Conservation (phyloP, 345 rosid genomes). For the Odontarrhena argentea region DNA sequence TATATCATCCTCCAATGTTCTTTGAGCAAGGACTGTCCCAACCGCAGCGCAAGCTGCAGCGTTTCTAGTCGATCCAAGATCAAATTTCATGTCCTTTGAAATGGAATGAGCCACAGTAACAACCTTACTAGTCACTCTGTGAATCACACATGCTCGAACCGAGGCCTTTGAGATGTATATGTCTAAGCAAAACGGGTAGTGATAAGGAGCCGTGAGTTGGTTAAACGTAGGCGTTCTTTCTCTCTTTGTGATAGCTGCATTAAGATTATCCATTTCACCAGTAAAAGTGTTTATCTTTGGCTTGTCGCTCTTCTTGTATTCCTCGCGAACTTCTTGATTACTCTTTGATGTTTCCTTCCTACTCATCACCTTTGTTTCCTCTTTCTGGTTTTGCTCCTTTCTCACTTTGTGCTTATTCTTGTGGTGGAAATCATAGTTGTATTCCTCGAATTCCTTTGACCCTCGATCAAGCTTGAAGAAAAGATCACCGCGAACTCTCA, state of each 20-base stretch:
- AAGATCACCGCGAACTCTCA: conserved; percentile 80
- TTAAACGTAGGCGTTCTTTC: conserved; percentile 70
- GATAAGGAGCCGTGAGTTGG: conserved; percentile 85
- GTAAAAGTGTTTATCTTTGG: conserved; percentile 32
- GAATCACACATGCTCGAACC: conserved; percentile 77
- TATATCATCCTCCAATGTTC: conserved; percentile 79
- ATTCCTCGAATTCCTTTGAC: conserved; percentile 83
- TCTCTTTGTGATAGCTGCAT: conserved; percentile 45
- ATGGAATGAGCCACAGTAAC: conserved; percentile 89
- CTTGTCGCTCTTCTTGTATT: conserved; percentile 36
- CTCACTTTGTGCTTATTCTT: conserved; percentile 47
- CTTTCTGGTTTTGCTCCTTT: conserved; percentile 44
- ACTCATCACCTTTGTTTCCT: conserved; percentile 39
- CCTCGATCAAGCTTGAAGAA: conserved; percentile 76
- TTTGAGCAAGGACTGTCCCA: conserved; percentile 72
- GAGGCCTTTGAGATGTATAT: conserved; percentile 81
- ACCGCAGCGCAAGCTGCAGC: conserved; percentile 68
- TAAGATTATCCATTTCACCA: conserved; percentile 9
- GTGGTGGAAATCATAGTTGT: conserved; percentile 69
- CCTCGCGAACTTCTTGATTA: conserved; percentile 34
- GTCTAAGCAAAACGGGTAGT: conserved; percentile 86
- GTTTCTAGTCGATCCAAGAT: conserved; percentile 72
- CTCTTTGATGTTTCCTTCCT: conserved; percentile 40
- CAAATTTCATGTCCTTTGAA: conserved; percentile 83
- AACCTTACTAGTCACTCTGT: conserved; percentile 83